Percentiles rank a stretch among this genome's conserved stretches.
These are phyloP conservation scores for Immersiporthe knoxdaviesiana DNA, from an alignment of 2,329 filamentous ascomycete species.

Conservation along the genomic window DNA sequence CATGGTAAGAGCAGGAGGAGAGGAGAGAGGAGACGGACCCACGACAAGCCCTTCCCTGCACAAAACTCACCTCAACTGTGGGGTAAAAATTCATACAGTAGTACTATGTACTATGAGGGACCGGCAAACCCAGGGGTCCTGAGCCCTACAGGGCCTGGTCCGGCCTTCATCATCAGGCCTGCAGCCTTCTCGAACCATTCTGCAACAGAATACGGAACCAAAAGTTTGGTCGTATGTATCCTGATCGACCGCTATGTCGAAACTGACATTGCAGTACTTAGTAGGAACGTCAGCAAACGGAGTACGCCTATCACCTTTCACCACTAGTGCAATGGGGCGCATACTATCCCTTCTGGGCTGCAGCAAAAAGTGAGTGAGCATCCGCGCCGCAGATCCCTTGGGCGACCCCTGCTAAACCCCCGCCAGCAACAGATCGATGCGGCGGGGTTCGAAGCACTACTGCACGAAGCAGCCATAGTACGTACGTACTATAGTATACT, in stretches of 20 bases:
- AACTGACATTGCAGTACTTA: neutral
- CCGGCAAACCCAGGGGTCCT: slow-evolving; percentile 2
- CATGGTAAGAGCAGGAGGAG: neutral
- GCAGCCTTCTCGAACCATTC: slow-evolving; percentile 15
- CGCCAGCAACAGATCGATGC: neutral
- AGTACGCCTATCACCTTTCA: neutral
- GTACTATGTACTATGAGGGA: too few relatives aligned
- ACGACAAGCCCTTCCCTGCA: slow-evolving; percentile 12
- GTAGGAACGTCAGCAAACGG: neutral
- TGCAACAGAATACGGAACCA: neutral
- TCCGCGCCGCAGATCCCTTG: neutral
- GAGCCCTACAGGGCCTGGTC: slow-evolving; percentile 13
- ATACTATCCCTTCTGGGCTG: neutral
- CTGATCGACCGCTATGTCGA: neutral
- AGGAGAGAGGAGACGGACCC: neutral
- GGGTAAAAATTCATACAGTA: too few relatives aligned
- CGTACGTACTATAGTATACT: neutral
- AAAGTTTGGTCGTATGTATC: neutral
- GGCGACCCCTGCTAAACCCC: neutral
- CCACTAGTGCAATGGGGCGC: neutral
- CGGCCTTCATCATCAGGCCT: neutral
- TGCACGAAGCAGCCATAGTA: neutral
- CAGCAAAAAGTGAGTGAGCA: neutral
- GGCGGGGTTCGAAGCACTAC: slow-evolving; percentile 1
- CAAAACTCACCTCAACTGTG: slow-evolving; percentile 4